Evolutionary conservation across 1,284 basidiomycete species (phyloP).

Genomic region (Wolfiporia cocos): DNA sequence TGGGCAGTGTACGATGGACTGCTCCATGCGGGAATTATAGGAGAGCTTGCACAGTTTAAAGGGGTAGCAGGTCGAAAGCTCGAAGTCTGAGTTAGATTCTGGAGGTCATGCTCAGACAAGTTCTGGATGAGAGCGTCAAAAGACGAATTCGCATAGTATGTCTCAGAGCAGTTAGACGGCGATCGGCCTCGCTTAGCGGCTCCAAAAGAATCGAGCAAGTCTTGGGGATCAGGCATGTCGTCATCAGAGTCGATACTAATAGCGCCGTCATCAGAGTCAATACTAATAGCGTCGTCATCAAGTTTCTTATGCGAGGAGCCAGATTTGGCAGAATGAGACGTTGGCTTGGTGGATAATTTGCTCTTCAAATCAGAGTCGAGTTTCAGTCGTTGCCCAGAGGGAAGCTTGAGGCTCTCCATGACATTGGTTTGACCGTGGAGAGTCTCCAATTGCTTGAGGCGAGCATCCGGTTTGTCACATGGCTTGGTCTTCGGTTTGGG

Average conservation of each 20-base stretch:
- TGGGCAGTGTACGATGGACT: too few relatives aligned
- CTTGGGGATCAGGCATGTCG: constrained; percentile 40
- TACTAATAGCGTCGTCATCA: constrained; percentile 3
- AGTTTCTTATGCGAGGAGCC: constrained; percentile 6
- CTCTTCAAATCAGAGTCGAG: constrained; percentile 25
- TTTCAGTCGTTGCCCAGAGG: constrained; percentile 41
- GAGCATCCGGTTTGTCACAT: constrained; percentile 21
- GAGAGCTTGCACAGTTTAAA: too few relatives aligned
- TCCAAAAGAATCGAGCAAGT: constrained; percentile 23
- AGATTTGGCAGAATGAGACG: background rate
- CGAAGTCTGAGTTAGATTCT: too few relatives aligned
- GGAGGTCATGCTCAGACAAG: too few relatives aligned
- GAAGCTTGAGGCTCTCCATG: constrained; percentile 32
- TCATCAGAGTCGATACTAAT: constrained; percentile 26
- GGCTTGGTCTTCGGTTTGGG: constrained; percentile 14
- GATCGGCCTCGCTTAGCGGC: constrained; percentile 1
- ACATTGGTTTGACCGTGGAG: constrained; percentile 41
- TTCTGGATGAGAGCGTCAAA: too few relatives aligned
- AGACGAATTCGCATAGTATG: constrained; percentile 32
- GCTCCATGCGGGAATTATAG: too few relatives aligned
- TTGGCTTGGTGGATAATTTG: too few relatives aligned
- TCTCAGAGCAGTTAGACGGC: constrained; percentile 12
- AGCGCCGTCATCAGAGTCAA: constrained; percentile 9
- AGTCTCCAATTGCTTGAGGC: constrained; percentile 36
- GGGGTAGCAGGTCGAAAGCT: too few relatives aligned